Evolutionary conservation across 129 eudicot species (phyloP), one percentile per base, ranked within the genome.

Genomic region (Escallonia rubra): DNA sequence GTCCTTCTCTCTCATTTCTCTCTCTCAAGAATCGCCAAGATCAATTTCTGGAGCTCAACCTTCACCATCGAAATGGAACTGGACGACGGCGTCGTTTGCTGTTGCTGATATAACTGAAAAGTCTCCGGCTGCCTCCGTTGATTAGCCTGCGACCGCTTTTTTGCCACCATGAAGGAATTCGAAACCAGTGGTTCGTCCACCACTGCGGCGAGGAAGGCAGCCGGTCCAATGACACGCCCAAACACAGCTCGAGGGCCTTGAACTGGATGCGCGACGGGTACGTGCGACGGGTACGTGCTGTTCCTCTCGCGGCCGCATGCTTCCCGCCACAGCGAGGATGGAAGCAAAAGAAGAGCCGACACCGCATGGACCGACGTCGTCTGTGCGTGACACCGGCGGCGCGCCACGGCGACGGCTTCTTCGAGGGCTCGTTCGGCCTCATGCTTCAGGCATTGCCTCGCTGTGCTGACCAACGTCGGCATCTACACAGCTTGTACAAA

Each of bases 401-500:
- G 77, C 0, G 93, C 89, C 7, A 86, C 93, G 42, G 82, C 46
- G 0, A 86, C 86, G 43, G 93, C 93, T 11, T 86, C 93, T 73
- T 86, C 84, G 4, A 86, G 51, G 2, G 81, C 89, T 34, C 84
- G 79, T 55, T 82, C 89, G 15, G 93, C 81, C 43, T 80, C 93
- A 9, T 80, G 78, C 0, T 89, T 83, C 57, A 86, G 70, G 57
- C 93, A 86, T 77, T 82, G 86, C 58, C 89, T 67, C 46, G 93
- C 93, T 67, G 84, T 58, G 72, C 82, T 66, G 60, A 83, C 93
- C 82, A 82, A 80, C 89, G 89, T 86, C 58, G 88, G 93, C 93
- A 86, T 86, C 74, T 46, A n/a, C n/a, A n/a, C n/a, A n/a, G n/a
- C n/a, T n/a, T n/a, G n/a, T n/a, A n/a, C n/a, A n/a, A n/a, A n/a